These are phyloP conservation scores for Diaporthe eres DNA, from an alignment of 2,329 filamentous ascomycete genomes.

Conservation along the genomic window DNA sequence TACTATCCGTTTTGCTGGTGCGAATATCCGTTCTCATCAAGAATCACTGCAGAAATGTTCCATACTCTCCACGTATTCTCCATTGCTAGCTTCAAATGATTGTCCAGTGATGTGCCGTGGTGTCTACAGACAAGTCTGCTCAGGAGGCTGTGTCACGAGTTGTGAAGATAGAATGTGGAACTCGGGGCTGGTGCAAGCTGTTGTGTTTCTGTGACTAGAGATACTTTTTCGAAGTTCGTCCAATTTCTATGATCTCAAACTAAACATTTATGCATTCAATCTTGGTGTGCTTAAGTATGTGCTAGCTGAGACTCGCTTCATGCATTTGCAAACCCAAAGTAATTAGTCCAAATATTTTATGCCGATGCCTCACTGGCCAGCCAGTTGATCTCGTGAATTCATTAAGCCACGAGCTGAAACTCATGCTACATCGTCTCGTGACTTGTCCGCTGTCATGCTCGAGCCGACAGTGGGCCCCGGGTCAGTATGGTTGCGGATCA, in stretches of 20 bases:
- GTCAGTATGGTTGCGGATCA: slow-evolving; percentile 20
- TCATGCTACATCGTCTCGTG: neutral
- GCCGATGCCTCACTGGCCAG: neutral
- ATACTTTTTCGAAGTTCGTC: neutral
- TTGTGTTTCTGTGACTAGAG: too few species aligned
- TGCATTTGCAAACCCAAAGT: neutral
- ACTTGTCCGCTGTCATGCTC: neutral
- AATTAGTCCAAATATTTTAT: neutral
- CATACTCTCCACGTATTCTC: too few species aligned
- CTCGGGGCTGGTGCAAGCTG: too few species aligned
- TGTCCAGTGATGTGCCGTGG: too few species aligned
- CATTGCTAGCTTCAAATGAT: too few species aligned
- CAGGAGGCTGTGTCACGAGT: too few species aligned
- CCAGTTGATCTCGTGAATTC: neutral
- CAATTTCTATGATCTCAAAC: neutral
- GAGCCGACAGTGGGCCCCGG: neutral
- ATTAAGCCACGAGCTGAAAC: neutral
- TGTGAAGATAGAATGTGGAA: too few species aligned
- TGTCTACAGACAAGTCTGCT: too few species aligned
- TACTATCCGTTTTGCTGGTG: too few species aligned
- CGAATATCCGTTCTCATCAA: too few species aligned
- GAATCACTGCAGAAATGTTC: too few species aligned
- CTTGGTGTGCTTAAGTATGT: neutral
- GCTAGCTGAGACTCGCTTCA: neutral
- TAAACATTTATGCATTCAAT: neutral